Conservation (phyloP, 257 asterid species). For the Salvia miltiorrhiza region DNA sequence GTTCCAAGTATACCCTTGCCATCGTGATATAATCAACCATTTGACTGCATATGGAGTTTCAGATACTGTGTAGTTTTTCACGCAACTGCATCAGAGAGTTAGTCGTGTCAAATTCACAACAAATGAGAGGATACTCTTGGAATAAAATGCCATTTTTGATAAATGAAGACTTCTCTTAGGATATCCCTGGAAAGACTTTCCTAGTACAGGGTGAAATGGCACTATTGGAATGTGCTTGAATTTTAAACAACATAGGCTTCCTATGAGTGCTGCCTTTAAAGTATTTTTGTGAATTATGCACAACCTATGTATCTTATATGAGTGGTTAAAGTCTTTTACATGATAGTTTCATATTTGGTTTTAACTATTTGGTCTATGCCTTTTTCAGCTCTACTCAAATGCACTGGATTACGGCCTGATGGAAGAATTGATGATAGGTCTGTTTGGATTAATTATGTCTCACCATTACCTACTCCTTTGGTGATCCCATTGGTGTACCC, state of each 20-base stretch:
- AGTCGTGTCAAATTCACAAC: neutral
- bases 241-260: neutral
- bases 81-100: neutral
- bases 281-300: neutral
- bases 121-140: neutral
- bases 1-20: neutral
- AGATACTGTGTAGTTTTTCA: neutral
- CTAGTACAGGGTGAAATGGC: neutral
- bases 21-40: neutral
- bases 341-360: conserved; percentile 1
- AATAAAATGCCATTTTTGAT: neutral
- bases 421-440: conserved; percentile 89
- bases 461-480: conserved; percentile 75
- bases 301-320: neutral
- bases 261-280: neutral
- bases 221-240: neutral
- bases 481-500: conserved; percentile 94
- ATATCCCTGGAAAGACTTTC: neutral
- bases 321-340: neutral
- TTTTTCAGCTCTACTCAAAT: conserved; percentile 72
- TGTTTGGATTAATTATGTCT: conserved; percentile 82
- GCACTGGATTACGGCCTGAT: conserved; percentile 81
- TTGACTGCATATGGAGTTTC: neutral
- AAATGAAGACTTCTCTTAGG: neutral
- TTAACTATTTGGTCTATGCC: conserved; percentile 17